Evolutionary conservation across 2,329 filamentous ascomycete species (phyloP).

Genomic region (Alternaria gansuensis): DNA sequence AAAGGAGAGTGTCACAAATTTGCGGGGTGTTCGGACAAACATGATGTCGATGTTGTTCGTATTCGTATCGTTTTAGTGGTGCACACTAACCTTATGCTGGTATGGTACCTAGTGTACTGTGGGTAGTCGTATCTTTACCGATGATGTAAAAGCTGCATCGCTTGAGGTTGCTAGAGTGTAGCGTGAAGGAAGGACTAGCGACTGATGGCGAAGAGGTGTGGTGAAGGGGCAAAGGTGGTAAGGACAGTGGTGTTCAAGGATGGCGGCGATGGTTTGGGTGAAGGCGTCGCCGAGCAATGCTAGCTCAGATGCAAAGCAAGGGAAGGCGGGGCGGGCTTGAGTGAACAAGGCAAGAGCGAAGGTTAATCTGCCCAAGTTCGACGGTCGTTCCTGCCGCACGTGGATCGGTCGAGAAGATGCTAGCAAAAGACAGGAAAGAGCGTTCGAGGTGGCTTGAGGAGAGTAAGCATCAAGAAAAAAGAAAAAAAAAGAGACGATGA

Average conservation of each 20-base stretch:
- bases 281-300: conserved; percentile 3
- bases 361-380: conserved; percentile 7
- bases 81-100: conserved; percentile 29
- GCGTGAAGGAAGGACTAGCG: conserved; percentile 16
- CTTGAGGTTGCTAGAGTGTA: conserved; percentile 19
- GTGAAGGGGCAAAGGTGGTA: conserved; percentile 6
- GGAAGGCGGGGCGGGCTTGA: conserved; percentile 19
- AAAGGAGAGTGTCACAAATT: conserved; percentile 50
- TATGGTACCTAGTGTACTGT: conserved; percentile 22
- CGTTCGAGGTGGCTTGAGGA: conserved; percentile 8
- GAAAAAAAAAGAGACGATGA: conserved; percentile 5
- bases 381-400: conserved; percentile 16
- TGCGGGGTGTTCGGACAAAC: conserved; percentile 51
- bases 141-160: conserved; percentile 30
- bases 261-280: not conserved
- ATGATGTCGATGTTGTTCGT: conserved; percentile 38
- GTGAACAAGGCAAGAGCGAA: conserved; percentile 15
- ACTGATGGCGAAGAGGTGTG: conserved; percentile 11
- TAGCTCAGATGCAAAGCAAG: conserved; percentile 11
- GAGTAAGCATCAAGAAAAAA: conserved; percentile 4
- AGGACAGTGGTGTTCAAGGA: conserved; percentile 15
- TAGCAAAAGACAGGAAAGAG: conserved; percentile 10
- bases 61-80: conserved; percentile 30
- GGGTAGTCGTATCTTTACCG: conserved; percentile 30
- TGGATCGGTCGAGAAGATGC: not conserved